Conservation (phyloP, 2,329 filamentous ascomycete species). For the Fusarium oligoseptatum region DNA sequence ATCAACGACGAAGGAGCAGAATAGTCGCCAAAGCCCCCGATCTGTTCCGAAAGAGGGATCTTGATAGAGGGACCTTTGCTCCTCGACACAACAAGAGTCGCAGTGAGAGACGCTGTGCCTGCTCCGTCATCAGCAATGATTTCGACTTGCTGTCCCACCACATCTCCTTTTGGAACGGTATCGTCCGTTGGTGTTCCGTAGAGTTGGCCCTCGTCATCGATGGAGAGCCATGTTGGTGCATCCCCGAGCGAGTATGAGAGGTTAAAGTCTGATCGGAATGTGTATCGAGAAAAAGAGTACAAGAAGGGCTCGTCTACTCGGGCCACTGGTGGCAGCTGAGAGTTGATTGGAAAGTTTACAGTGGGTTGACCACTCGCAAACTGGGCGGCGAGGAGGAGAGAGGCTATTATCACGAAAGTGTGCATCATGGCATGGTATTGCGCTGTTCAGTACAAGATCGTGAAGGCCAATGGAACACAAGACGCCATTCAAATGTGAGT, state of each 20-base stretch:
- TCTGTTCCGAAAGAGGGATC: slow-evolving; percentile 70
- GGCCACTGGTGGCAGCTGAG: slow-evolving; percentile 85
- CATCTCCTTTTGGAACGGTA: slow-evolving; percentile 63
- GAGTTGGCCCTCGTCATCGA: slow-evolving; percentile 76
- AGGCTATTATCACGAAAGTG: slow-evolving; percentile 44
- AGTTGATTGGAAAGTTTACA: slow-evolving; percentile 80
- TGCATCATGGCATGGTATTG: slow-evolving; percentile 48
- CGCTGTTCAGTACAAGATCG: slow-evolving; percentile 38
- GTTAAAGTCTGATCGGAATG: slow-evolving; percentile 75
- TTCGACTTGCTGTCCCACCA: slow-evolving; percentile 71
- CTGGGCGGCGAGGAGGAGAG: slow-evolving; percentile 47
- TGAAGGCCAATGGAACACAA: slow-evolving; percentile 29
- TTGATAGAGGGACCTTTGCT: slow-evolving; percentile 66
- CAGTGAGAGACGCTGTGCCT: slow-evolving; percentile 73
- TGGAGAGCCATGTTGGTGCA: slow-evolving; percentile 79
- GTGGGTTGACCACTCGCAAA: slow-evolving; percentile 56
- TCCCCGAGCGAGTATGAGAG: slow-evolving; percentile 76
- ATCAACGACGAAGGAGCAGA: slow-evolving; percentile 72
- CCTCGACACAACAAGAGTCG: slow-evolving; percentile 78
- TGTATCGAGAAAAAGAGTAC: slow-evolving; percentile 79
- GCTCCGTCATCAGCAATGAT: slow-evolving; percentile 77
- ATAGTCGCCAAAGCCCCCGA: slow-evolving; percentile 68
- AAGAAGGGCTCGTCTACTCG: slow-evolving; percentile 75
- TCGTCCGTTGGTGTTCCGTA: slow-evolving; percentile 75
- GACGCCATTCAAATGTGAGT: slow-evolving; percentile 35